Conservation (phyloP, 257 asterid species). For the Rhazya stricta region DNA sequence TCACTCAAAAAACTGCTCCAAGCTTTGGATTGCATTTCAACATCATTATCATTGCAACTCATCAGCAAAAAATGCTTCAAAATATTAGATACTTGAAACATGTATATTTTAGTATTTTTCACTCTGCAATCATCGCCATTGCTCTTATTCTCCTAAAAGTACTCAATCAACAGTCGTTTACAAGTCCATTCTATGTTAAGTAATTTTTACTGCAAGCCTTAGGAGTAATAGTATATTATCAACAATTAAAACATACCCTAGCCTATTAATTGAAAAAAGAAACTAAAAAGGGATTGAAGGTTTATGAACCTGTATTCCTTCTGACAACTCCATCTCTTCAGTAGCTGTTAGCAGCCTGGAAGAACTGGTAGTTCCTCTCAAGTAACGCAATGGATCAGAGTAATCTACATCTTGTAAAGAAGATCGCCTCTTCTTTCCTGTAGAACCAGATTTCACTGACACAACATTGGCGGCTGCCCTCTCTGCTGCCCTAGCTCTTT, state of each 20-base stretch:
- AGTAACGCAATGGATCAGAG: constrained; percentile 74
- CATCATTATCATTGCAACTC: background rate
- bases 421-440: constrained; percentile 58
- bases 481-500: constrained; percentile 71
- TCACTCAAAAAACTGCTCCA: background rate
- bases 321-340: constrained; percentile 76
- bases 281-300: constrained; percentile 4
- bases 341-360: constrained; percentile 75
- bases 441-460: constrained; percentile 68
- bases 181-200: background rate
- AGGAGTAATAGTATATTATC: background rate
- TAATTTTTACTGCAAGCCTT: background rate
- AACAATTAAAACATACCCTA: background rate
- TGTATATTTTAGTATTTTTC: background rate
- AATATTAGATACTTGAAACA: background rate
- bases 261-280: background rate
- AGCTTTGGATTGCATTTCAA: background rate
- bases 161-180: background rate
- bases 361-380: constrained; percentile 64
- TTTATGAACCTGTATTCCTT: constrained; percentile 72
- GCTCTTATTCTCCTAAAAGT: background rate
- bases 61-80: background rate
- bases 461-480: constrained; percentile 61
- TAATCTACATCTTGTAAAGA: constrained; percentile 68
- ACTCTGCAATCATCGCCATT: background rate